Evolutionary conservation across 805 yeast genomes (phyloP), one percentile per base, ranked within the genome.

Genomic region (Starmerella powellii): DNA sequence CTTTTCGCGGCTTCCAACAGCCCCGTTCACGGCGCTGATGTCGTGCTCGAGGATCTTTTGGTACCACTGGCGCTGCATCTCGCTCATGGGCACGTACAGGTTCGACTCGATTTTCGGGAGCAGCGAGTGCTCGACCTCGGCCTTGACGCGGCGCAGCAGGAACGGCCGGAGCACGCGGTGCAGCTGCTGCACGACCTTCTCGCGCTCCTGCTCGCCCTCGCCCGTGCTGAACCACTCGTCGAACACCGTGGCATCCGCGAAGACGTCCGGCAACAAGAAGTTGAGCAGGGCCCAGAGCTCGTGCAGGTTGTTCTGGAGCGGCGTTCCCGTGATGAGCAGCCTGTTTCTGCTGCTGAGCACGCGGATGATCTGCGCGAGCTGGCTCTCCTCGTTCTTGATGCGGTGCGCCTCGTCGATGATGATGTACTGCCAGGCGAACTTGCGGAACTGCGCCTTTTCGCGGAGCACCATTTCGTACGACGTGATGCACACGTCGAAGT

Each of bases 331-430:
- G 46, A 88, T 86, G 44, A 88, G 65, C 34, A 88, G 63, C 47
- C 98, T 68, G 59, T 84, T 84, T 44, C 78, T 74, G 15, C 95
- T 84, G 58, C 82, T 81, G 58, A 88, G 86, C 20, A 86, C 62
- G 50, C 97, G 73, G 46, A 91, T 87, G 49, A 91, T 87, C 61
- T 88, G 96, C 2, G 96, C 85, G 38, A 88, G 67, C 30, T 91
- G 78, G 51, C 93, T 79, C 56, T 84, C 93, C 57, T 91, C 97
- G 59, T 91, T 91, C 58, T 88, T 88, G 59, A 88, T 88, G 59
- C 97, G 74, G 61, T 88, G 98, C 2, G 97, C 97, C 62, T 87
- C 96, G 64, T 88, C 98, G 40, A 88, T 84, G 17, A 91, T 72
- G 42, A 91, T 78, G 60, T 88, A 88, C 62, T 87, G 87, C 97